These are phyloP conservation scores for Penicillium verhagenii DNA, from an alignment of 495 filamentous ascomycete genomes.

Conservation along the genomic window DNA sequence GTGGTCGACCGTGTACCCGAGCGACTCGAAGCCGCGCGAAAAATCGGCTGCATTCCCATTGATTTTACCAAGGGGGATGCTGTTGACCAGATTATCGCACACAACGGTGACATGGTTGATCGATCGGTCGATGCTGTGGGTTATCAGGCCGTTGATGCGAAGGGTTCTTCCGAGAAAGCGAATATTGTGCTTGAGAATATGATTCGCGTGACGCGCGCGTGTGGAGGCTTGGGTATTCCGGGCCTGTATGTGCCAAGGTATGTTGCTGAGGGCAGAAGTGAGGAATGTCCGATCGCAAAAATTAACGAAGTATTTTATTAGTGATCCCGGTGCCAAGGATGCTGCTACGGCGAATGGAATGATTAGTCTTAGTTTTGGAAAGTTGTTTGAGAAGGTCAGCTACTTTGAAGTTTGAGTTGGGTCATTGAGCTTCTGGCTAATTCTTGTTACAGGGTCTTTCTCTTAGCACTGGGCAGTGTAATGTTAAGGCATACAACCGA, in stretches of 20 bases:
- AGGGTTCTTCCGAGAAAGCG: slow-evolving; percentile 40
- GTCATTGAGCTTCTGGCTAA: background rate
- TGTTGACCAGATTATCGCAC: slow-evolving; percentile 35
- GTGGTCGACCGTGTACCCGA: slow-evolving; percentile 56
- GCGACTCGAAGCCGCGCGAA: slow-evolving; percentile 48
- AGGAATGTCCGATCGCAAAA: background rate
- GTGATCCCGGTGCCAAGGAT: slow-evolving; percentile 46
- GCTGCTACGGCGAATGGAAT: slow-evolving; percentile 48
- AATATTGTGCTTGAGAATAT: slow-evolving; percentile 48
- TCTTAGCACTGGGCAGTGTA: slow-evolving; percentile 56
- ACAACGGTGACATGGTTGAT: slow-evolving; percentile 49
- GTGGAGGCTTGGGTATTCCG: slow-evolving; percentile 50
- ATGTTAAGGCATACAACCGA: slow-evolving; percentile 59
- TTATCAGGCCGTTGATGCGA: slow-evolving; percentile 49
- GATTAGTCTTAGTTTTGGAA: slow-evolving; percentile 58
- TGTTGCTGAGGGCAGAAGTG: background rate
- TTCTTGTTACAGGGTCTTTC: slow-evolving; percentile 38
- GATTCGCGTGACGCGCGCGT: slow-evolving; percentile 46
- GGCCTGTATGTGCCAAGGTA: slow-evolving; percentile 43
- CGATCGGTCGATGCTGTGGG: slow-evolving; percentile 54
- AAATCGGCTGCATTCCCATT: slow-evolving; percentile 47
- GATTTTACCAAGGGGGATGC: slow-evolving; percentile 40
- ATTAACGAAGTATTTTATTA: background rate
- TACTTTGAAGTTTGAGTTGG: background rate
- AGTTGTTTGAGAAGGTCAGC: slow-evolving; percentile 58